A percentile compares a stretch with the other conserved stretches of the same genome.
Evolutionary conservation across 169 alveolate genomes (phyloP).

Genomic region (Theileria orientalis): DNA sequence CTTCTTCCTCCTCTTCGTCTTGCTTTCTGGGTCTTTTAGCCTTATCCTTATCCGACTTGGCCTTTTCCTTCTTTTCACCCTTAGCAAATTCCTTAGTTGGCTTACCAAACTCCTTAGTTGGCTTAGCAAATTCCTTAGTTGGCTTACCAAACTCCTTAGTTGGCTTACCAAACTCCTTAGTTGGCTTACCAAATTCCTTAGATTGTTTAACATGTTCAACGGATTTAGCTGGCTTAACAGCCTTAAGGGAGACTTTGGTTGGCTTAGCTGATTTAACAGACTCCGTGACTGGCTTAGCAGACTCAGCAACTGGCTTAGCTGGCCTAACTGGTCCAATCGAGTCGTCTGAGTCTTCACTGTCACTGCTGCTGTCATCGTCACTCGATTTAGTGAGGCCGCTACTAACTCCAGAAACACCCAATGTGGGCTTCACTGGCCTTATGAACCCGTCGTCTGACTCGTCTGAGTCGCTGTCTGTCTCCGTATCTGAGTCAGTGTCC

Average conservation of each 20-base stretch:
- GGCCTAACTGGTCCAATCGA: not conserved
- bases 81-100: too few relatives aligned
- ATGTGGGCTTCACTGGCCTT: not conserved
- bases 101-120: too few relatives aligned
- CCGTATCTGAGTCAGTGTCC: not conserved
- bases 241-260: too few relatives aligned
- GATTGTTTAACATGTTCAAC: too few relatives aligned
- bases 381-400: too few relatives aligned
- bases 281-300: not conserved
- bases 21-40: slow-evolving; percentile 7
- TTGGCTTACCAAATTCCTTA: too few relatives aligned
- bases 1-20: slow-evolving; percentile 24
- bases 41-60: slow-evolving; percentile 16
- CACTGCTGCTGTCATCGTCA: not conserved
- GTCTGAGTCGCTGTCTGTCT: not conserved
- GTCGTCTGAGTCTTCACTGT: not conserved
- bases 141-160: too few relatives aligned
- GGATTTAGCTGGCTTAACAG: too few relatives aligned
- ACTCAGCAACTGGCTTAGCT: not conserved
- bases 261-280: too few relatives aligned
- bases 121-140: too few relatives aligned
- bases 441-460: slow-evolving; percentile 11
- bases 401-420: not conserved
- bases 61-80: too few relatives aligned
- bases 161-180: too few relatives aligned